These are phyloP conservation scores for Mycocentrospora acerina DNA, from an alignment of 2,329 filamentous ascomycete genomes.

Conservation along the genomic window DNA sequence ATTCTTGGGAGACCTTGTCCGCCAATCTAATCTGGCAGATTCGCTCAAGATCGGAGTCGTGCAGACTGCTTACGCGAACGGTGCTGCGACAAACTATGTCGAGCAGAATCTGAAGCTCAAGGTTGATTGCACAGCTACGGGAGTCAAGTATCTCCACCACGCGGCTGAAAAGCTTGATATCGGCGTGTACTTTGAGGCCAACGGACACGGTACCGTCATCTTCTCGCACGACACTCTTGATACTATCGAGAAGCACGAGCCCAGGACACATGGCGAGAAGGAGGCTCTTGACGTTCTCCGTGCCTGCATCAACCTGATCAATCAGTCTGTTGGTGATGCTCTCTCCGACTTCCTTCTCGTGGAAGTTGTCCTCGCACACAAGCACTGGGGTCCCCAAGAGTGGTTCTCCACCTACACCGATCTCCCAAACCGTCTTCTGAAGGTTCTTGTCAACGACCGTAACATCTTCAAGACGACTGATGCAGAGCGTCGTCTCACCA, in stretches of 20 bases:
- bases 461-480: conserved; percentile 89
- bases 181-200: conserved; percentile 98
- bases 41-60: conserved; percentile 90
- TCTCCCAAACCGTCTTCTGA: conserved; percentile 90
- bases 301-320: conserved; percentile 87
- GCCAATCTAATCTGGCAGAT: conserved; percentile 73
- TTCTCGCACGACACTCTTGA: conserved; percentile 85
- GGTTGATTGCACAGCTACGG: conserved; percentile 89
- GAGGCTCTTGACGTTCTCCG: conserved; percentile 82
- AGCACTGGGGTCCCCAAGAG: conserved; percentile 83
- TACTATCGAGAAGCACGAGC: conserved; percentile 74
- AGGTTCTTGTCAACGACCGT: conserved; percentile 85
- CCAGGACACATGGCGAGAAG: conserved; percentile 88
- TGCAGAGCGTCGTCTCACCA: conserved; percentile 83
- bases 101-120: conserved; percentile 84
- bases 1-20: conserved; percentile 87
- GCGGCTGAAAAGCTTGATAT: conserved; percentile 94
- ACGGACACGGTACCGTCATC: conserved; percentile 94
- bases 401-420: conserved; percentile 94
- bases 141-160: conserved; percentile 96
- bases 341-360: conserved; percentile 95
- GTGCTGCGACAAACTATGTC: conserved; percentile 89
- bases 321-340: conserved; percentile 96
- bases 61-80: conserved; percentile 97
- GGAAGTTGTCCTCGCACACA: conserved; percentile 94